Evolutionary conservation across 1,284 basidiomycete species (phyloP).

Genomic region (Lentinus polychrous): DNA sequence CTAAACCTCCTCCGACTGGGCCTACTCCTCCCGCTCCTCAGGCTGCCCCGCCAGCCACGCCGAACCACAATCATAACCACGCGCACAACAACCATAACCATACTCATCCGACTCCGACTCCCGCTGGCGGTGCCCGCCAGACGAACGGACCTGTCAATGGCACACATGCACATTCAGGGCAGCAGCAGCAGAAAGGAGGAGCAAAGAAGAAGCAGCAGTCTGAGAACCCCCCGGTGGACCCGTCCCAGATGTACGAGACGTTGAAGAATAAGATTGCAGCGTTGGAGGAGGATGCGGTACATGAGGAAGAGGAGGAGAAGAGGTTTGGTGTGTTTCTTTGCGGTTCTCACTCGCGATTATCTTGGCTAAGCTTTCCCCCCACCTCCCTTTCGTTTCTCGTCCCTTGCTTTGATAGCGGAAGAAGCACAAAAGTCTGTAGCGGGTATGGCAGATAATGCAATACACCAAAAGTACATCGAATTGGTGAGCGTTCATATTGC

Average conservation of each 20-base stretch:
- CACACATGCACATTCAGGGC: conserved; percentile 18
- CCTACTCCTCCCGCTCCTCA: conserved; percentile 53
- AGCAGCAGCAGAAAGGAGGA: conserved; percentile 32
- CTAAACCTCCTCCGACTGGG: conserved; percentile 41
- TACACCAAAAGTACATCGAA: conserved; percentile 80
- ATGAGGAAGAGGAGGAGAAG: conserved; percentile 77
- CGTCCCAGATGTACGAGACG: conserved; percentile 78
- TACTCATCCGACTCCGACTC: conserved; percentile 11
- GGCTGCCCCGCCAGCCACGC: conserved; percentile 41
- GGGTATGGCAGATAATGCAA: conserved; percentile 69
- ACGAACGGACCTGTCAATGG: conserved; percentile 26
- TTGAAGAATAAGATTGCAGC: conserved; percentile 80
- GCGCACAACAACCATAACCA: conserved; percentile 20
- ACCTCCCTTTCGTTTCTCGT: background rate
- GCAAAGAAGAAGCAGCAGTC: conserved; percentile 62
- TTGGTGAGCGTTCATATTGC: conserved; percentile 42
- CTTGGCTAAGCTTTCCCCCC: no score
- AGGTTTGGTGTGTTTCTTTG: conserved; percentile 50
- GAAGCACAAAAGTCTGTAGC: conserved; percentile 77
- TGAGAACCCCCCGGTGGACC: conserved; percentile 50
- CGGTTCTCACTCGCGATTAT: conserved; percentile 1
- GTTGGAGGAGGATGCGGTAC: conserved; percentile 74
- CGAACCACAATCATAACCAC: conserved; percentile 19
- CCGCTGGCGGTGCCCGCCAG: conserved; percentile 18
- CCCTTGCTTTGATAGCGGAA: conserved; percentile 47